Percentiles rank a stretch among this genome's conserved stretches.
phyloP scores from a whole-genome alignment of 1,284 basidiomycete species.

The Austroboletus novae-zelandiae region DNA sequence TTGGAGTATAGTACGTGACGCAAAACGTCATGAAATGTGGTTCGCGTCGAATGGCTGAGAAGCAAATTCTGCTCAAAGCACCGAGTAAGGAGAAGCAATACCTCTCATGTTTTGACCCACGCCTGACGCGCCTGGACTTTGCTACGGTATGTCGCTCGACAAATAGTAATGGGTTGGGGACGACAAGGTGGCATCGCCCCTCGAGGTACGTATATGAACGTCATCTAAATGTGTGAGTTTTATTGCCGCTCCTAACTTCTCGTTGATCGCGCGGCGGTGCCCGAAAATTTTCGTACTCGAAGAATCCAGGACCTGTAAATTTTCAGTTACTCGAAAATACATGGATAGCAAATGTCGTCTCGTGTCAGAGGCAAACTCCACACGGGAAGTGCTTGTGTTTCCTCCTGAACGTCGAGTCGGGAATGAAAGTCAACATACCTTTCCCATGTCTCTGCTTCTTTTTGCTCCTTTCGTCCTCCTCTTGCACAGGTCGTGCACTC shows the following conservation, averaged over 20 bases:
- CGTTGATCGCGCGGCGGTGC: conserved; percentile 66
- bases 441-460: conserved; percentile 50
- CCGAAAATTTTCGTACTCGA: conserved; percentile 59
- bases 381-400: conserved; percentile 1
- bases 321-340: conserved; percentile 10
- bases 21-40: background rate
- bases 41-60: conserved; percentile 16
- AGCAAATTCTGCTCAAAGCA: conserved; percentile 25
- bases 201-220: conserved; percentile 12
- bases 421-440: conserved; percentile 36
- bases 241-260: conserved; percentile 68
- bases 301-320: conserved; percentile 34
- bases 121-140: conserved; percentile 13
- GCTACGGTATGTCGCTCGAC: conserved; percentile 1
- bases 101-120: conserved; percentile 3
- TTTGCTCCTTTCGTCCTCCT: conserved; percentile 36
- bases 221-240: conserved; percentile 67
- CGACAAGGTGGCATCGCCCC: conserved; percentile 1
- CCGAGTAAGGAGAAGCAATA: conserved; percentile 9
- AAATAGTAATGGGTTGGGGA: background rate
- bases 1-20: background rate
- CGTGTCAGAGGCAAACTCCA: conserved; percentile 4
- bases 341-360: background rate
- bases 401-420: background rate
- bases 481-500: conserved; percentile 36